A percentile compares a stretch with the other conserved stretches of the same genome.
Evolutionary conservation across 164 flowering plant genomes (phyloP).

Genomic region (Malania oleifera): DNA sequence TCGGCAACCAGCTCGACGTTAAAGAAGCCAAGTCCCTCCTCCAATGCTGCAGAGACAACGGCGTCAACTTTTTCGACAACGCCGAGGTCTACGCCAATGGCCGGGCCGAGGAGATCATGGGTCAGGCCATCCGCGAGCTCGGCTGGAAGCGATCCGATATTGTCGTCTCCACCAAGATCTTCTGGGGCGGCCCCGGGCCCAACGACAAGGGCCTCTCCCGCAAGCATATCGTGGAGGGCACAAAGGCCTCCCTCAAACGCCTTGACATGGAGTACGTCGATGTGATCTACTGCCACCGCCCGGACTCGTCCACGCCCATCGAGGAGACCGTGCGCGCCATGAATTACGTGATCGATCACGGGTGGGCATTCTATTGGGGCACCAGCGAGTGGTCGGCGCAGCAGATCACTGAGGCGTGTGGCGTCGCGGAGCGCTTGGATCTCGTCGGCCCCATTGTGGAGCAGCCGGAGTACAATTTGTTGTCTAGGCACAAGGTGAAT

Average conservation of each 20-base stretch:
- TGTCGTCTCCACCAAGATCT: slow-evolving; percentile 94
- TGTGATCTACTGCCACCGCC: slow-evolving; percentile 82
- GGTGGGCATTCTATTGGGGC: slow-evolving; percentile 99
- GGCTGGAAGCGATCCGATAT: slow-evolving; percentile 95
- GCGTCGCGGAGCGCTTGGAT: slow-evolving; percentile 68
- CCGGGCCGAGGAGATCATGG: slow-evolving; percentile 99
- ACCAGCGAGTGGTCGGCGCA: slow-evolving; percentile 99
- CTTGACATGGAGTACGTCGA: slow-evolving; percentile 96
- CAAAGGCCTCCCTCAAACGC: slow-evolving; percentile 77
- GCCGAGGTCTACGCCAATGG: slow-evolving; percentile 99
- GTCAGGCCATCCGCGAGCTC: slow-evolving; percentile 92
- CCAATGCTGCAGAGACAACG: slow-evolving; percentile 89
- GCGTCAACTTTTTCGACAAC: slow-evolving; percentile 99
- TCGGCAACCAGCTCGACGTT: slow-evolving; percentile 97
- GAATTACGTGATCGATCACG: slow-evolving; percentile 92
- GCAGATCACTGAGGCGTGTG: slow-evolving; percentile 99
- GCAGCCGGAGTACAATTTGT: slow-evolving; percentile 94
- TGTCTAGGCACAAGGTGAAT: slow-evolving; percentile 83
- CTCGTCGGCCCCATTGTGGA: slow-evolving; percentile 91
- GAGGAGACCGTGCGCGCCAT: slow-evolving; percentile 99
- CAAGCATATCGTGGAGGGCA: slow-evolving; percentile 89
- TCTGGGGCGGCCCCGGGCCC: slow-evolving; percentile 96
- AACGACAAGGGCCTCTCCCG: slow-evolving; percentile 89
- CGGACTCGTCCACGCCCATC: slow-evolving; percentile 74
- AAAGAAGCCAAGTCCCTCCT: slow-evolving; percentile 87